These are phyloP conservation scores for Leccinum imitatum DNA, from an alignment of 768 basidiomycete species.

Conservation along the genomic window DNA sequence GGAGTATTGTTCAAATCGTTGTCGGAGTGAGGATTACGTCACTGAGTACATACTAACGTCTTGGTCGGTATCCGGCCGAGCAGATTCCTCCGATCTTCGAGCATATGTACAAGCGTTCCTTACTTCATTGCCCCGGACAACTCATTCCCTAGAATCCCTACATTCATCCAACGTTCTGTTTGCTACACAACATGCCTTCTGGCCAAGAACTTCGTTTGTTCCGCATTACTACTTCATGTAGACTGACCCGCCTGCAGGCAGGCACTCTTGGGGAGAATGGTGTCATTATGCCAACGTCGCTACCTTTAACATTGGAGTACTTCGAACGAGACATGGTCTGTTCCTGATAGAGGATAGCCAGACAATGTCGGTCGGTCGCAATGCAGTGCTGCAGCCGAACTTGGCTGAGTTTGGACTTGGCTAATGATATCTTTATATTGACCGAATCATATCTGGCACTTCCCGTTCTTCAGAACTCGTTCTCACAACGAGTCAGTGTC, in stretches of 20 bases:
- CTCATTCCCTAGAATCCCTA: constrained; percentile 69
- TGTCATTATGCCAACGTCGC: constrained; percentile 79
- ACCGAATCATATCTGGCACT: too few species aligned
- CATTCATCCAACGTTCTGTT: constrained; percentile 93
- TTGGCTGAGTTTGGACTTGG: constrained; percentile 39
- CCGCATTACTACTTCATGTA: not conserved
- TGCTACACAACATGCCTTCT: constrained; percentile 92
- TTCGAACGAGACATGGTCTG: constrained; percentile 87
- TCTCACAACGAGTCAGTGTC: constrained; percentile 91
- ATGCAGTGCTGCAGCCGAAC: constrained; percentile 80
- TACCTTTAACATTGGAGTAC: constrained; percentile 80
- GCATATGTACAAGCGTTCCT: constrained; percentile 79
- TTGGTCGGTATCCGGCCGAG: constrained; percentile 91
- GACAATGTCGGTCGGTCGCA: constrained; percentile 75
- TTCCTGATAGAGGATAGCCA: constrained; percentile 98
- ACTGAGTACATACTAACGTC: too few species aligned
- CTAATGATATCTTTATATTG: constrained; percentile 30
- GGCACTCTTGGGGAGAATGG: constrained; percentile 64
- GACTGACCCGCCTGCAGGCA: constrained; percentile 46
- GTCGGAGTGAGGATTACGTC: too few species aligned
- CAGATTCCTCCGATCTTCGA: constrained; percentile 95
- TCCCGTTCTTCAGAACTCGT: constrained; percentile 35
- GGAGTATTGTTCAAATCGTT: too few species aligned
- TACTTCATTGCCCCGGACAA: constrained; percentile 83
- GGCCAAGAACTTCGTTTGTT: constrained; percentile 51